Evolutionary conservation across 306 rosid species (phyloP), one percentile per base, ranked within the genome.

Genomic region (Begonia loranthoides): DNA sequence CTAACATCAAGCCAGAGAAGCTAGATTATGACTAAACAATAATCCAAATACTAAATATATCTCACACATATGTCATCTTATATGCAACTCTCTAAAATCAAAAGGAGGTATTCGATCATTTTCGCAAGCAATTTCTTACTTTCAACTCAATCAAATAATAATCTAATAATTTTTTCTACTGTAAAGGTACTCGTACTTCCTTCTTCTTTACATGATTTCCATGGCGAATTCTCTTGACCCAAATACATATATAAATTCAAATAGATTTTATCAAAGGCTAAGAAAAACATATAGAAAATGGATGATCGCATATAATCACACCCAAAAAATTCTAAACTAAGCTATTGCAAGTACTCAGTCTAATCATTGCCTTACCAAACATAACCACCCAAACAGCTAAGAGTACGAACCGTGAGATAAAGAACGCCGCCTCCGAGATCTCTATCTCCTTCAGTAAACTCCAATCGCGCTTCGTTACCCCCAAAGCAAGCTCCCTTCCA

Each of bases 401-500:
- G 21, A 51, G 24, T 9, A 13, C 10, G n/a, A 56, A 90, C 97
- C 97, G 73, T 78, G 58, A 90, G 94, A 82, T 74, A 40, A 41
- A 90, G 90, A 62, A 82, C 55, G 45, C 87, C 97, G 10, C 97
- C 97, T 8, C 95, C 94, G 82, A 84, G 70, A 10, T 61, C 63
- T 15, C 65, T 57, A 21, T 65, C 83, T 34, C 69, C 64, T 19
- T 58, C 59, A 22, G 74, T 78, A 61, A 90, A 59, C 66, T 80
- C 77, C 4, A 90, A 68, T 43, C 63, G 72, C 4, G 94, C 97
- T 62, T 82, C 64, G 61, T 85, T 90, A 3, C 81, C 76, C 13
- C 16, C 60, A 64, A 90, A 90, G 76, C 97, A 90, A 38, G 97
- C 87, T 9, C 97, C 97, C 17, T 70, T 77, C 97, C 95, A 90